Conservation (phyloP, 73 alveolate genomes). For the Symbiodinium natans region DNA sequence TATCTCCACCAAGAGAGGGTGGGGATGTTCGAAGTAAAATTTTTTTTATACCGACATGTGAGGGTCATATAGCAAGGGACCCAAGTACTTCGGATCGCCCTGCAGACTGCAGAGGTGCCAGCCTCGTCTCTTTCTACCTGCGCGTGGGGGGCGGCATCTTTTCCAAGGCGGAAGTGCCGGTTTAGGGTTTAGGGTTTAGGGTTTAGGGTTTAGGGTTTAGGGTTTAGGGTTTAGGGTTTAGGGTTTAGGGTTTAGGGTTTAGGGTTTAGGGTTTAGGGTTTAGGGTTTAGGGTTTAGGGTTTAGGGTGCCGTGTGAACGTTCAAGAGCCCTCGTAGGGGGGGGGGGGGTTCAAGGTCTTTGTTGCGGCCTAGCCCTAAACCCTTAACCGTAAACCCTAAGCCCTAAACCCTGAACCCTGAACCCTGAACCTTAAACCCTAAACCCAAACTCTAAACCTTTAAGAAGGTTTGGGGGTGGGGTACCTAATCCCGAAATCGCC, state of each 20-base stretch:
- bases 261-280: neutral
- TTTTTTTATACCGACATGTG: too few relatives aligned
- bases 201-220: neutral
- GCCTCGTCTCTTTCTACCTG: conserved; percentile 71
- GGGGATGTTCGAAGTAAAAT: too few relatives aligned
- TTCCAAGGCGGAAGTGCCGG: conserved; percentile 8
- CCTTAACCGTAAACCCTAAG: neutral
- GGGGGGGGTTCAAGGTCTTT: too few relatives aligned
- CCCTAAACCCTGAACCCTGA: neutral
- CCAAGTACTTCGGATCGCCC: too few relatives aligned
- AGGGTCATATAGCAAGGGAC: too few relatives aligned
- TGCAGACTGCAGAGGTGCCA: too few relatives aligned
- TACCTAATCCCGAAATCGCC: neutral
- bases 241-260: neutral
- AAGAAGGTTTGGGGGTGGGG: too few relatives aligned
- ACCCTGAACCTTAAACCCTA: neutral
- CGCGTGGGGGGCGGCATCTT: conserved; percentile 85
- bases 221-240: neutral
- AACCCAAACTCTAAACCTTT: neutral
- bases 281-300: neutral
- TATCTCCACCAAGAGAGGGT: too few relatives aligned
- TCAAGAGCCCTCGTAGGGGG: too few relatives aligned
- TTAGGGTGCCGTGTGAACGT: too few relatives aligned
- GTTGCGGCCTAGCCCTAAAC: neutral
- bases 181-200: neutral